Evolutionary conservation across 148 eudicot genomes (phyloP).

Genomic region (Camellia japonica): DNA sequence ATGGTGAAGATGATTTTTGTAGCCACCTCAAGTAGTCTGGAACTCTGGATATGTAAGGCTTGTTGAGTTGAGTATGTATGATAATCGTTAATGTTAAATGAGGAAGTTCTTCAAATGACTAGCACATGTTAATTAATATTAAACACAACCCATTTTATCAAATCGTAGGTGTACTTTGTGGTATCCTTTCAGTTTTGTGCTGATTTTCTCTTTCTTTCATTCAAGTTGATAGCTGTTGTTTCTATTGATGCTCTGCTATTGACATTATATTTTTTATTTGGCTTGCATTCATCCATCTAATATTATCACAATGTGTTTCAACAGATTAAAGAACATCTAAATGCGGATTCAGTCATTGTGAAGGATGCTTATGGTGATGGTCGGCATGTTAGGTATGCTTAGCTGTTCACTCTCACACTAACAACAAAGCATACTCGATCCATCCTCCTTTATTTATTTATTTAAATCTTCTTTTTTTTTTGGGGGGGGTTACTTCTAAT

Average conservation of each 20-base stretch:
- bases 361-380: slow-evolving; percentile 94
- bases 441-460: background rate
- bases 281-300: background rate
- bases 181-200: background rate
- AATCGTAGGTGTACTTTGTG: no score
- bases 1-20: no score
- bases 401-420: background rate
- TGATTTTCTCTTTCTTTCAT: slow-evolving; percentile 1
- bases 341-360: slow-evolving; percentile 74
- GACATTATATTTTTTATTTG: background rate
- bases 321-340: slow-evolving; percentile 77
- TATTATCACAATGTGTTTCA: slow-evolving; percentile 1
- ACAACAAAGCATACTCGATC: background rate
- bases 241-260: background rate
- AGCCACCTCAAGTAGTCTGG: no score
- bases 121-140: no score
- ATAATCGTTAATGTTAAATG: no score
- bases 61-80: no score
- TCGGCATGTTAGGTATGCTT: slow-evolving; percentile 74
- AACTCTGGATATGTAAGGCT: no score
- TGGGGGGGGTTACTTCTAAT: background rate
- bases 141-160: no score
- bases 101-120: no score
- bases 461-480: no score
- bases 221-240: background rate